Base-by-base conservation (phyloP, 345 rosid species). In the Gossypium ekmanianum region DNA sequence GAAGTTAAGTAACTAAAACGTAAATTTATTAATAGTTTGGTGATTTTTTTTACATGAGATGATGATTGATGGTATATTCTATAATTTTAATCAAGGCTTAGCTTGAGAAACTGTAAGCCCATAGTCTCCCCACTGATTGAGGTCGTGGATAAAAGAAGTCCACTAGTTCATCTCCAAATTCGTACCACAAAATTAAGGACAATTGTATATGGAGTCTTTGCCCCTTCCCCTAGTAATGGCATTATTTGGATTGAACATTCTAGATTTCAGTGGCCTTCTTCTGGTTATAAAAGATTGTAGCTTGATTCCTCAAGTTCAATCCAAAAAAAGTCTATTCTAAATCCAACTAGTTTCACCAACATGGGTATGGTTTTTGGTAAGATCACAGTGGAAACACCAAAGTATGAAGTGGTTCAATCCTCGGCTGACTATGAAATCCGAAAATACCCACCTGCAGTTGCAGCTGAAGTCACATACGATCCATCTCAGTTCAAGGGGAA, bases 381-480 rank as follows among this genome's bases (percentile, higher is more conserved):
- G 55, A 67, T 67, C 55, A 22, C 39, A 2, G 71, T 22, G 18
- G 71, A 67, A 67, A 67, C 71, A 6, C 71, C 71, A 13, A 67
- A 67, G 22, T 67, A 67, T 22, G 71, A 67, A 45, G 71, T 22
- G 55, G 18, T 67, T 67, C 75, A 83, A 50, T 76, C 94, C 72
- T 16, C 85, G 7, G 69, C 82, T 5, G 88, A 85, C 20, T 94
- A 94, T 39, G 98, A 94, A 81, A 81, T 92, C 86, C 91, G 98
- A 8, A 86, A 88, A 48, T 94, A 91, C 71, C 57, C 84, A 4
- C 85, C 97, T 12, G 72, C 89, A 9, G 94, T 92, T 34, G 72
- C 82, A 22, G 98, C 97, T 17, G 88, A 94, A 77, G 76, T 91
- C 78, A 88, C 97, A 1, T 94, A 92, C 52, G 87, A 88, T 71